phyloP scores from a whole-genome alignment of 768 basidiomycete species.

The Mycena venus region DNA sequence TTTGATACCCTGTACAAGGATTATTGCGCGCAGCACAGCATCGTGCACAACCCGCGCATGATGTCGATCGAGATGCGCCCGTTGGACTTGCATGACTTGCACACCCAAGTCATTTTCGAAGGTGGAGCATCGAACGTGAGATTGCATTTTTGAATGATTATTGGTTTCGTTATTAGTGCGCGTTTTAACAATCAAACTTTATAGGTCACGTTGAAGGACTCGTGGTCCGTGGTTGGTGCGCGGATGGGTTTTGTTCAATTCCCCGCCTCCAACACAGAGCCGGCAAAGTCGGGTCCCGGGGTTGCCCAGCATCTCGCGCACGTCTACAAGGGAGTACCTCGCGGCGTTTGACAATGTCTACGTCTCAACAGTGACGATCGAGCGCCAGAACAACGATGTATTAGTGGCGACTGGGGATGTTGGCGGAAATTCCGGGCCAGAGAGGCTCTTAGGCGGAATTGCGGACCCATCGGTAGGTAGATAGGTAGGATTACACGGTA shows the following conservation, averaged over 20 bases:
- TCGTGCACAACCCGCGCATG: slow-evolving; percentile 55
- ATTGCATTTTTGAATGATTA: slow-evolving; percentile 20
- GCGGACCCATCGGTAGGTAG: too few species aligned
- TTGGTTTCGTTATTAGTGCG: background rate
- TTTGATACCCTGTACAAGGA: slow-evolving; percentile 68
- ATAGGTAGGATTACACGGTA: too few species aligned
- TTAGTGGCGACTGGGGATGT: slow-evolving; percentile 1
- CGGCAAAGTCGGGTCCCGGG: slow-evolving; percentile 72
- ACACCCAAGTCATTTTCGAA: slow-evolving; percentile 69
- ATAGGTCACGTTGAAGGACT: slow-evolving; percentile 69
- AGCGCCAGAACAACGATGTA: slow-evolving; percentile 40
- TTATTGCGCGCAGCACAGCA: slow-evolving; percentile 58
- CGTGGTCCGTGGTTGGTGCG: slow-evolving; percentile 78
- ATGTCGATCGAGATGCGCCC: slow-evolving; percentile 64
- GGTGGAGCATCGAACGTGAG: slow-evolving; percentile 66
- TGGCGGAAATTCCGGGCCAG: background rate
- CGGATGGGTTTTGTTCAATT: slow-evolving; percentile 76
- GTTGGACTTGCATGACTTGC: slow-evolving; percentile 74
- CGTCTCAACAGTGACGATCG: slow-evolving; percentile 54
- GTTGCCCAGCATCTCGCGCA: slow-evolving; percentile 71
- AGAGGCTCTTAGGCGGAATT: slow-evolving; percentile 11
- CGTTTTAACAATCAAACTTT: slow-evolving; percentile 25
- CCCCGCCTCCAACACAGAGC: slow-evolving; percentile 70
- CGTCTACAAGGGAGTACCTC: slow-evolving; percentile 73
- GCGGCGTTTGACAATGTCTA: slow-evolving; percentile 69